Evolutionary conservation across 768 basidiomycete genomes (phyloP).

Genomic region (Suillus alpinus): DNA sequence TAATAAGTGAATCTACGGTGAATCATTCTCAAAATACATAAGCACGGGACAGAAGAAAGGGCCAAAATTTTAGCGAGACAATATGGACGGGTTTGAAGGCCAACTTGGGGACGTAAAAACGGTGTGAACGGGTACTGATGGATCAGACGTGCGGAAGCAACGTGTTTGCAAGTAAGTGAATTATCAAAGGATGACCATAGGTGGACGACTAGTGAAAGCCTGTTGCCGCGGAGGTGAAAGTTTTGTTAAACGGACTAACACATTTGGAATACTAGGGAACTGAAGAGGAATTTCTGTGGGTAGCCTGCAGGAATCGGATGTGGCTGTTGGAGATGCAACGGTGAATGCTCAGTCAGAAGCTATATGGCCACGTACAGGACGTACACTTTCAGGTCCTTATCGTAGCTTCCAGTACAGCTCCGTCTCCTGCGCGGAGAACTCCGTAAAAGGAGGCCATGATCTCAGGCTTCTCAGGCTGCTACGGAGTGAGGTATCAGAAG

Average conservation of each 20-base stretch:
- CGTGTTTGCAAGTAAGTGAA: slow-evolving; percentile 34
- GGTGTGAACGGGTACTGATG: slow-evolving; percentile 29
- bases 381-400: background rate
- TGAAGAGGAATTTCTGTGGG: background rate
- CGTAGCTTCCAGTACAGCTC: background rate
- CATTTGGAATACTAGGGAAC: background rate
- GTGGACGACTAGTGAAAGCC: background rate
- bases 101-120: slow-evolving; percentile 22
- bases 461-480: background rate
- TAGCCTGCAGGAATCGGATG: background rate
- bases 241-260: slow-evolving; percentile 2
- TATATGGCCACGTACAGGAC: background rate
- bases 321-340: background rate
- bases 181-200: slow-evolving; percentile 12
- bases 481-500: slow-evolving; percentile 1
- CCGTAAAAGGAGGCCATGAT: background rate
- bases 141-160: slow-evolving; percentile 32
- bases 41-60: slow-evolving; percentile 31
- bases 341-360: background rate
- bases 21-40: slow-evolving; percentile 35
- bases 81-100: slow-evolving; percentile 20
- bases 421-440: background rate
- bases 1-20: slow-evolving; percentile 22
- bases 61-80: slow-evolving; percentile 23
- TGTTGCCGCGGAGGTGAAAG: slow-evolving; percentile 1